phyloP scores from a whole-genome alignment of 2,329 filamentous ascomycete species.

The Sarocladium strictum region DNA sequence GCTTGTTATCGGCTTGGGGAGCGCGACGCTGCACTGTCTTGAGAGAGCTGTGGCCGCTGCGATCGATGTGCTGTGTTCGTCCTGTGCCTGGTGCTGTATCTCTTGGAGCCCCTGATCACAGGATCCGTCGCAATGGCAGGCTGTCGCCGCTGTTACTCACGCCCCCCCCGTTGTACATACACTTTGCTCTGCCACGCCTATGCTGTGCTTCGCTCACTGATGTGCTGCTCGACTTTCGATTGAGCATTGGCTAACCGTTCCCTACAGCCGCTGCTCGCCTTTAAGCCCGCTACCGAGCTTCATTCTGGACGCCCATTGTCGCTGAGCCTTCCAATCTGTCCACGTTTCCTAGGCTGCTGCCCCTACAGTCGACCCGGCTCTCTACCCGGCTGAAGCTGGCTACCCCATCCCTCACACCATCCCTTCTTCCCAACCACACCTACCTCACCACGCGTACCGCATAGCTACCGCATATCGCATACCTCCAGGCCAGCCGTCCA shows the following conservation, averaged over 20 bases:
- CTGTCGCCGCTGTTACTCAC: background rate
- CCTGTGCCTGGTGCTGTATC: background rate
- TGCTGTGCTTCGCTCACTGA: background rate
- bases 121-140: background rate
- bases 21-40: background rate
- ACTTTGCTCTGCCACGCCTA: background rate
- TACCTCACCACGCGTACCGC: constrained; percentile 1
- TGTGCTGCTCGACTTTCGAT: background rate
- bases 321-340: background rate
- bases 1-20: background rate
- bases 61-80: background rate
- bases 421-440: constrained; percentile 3
- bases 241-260: constrained; percentile 1
- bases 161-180: background rate
- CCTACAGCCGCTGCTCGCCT: background rate
- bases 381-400: constrained; percentile 1
- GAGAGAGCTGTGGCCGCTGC: background rate
- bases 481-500: constrained; percentile 1
- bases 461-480: constrained; percentile 8
- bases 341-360: background rate
- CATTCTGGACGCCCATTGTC: background rate
- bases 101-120: background rate
- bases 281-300: background rate
- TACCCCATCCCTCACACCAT: constrained; percentile 7
- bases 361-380: background rate